A percentile compares a stretch with the other conserved stretches of the same genome.
These are phyloP conservation scores for Debaryomyces sp. DNA, from an alignment of 1,139 yeast species.

Conservation along the genomic window DNA sequence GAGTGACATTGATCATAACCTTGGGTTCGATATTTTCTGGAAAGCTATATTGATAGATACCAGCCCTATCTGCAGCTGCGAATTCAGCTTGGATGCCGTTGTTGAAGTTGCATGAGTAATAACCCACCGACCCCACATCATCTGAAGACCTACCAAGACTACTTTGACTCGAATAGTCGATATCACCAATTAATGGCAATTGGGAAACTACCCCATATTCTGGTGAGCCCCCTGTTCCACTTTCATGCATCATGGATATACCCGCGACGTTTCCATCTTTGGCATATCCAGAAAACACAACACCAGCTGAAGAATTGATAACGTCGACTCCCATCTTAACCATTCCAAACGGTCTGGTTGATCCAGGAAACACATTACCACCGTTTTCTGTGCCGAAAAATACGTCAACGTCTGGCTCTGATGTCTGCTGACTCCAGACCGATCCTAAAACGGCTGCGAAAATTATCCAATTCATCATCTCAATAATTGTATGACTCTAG, in stretches of 20 bases:
- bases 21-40: slow-evolving; percentile 16
- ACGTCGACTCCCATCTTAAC: slow-evolving; percentile 41
- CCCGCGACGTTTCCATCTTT: slow-evolving; percentile 32
- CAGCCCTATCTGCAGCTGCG: slow-evolving; percentile 30
- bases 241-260: slow-evolving; percentile 42
- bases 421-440: background rate
- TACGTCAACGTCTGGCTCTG: slow-evolving; percentile 25
- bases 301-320: slow-evolving; percentile 22
- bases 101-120: slow-evolving; percentile 25
- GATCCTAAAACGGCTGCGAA: slow-evolving; percentile 4
- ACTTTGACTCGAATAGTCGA: slow-evolving; percentile 18
- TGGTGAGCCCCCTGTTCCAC: slow-evolving; percentile 45
- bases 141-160: slow-evolving; percentile 16
- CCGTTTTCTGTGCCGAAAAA: slow-evolving; percentile 38
- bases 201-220: slow-evolving; percentile 37
- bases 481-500: background rate
- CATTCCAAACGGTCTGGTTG: slow-evolving; percentile 42
- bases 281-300: slow-evolving; percentile 39
- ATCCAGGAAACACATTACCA: slow-evolving; percentile 43
- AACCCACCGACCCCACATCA: slow-evolving; percentile 28
- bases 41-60: slow-evolving; percentile 26
- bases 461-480: slow-evolving; percentile 3
- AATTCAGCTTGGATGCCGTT: slow-evolving; percentile 26
- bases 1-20: slow-evolving; percentile 30
- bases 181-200: slow-evolving; percentile 25